Conservation (phyloP, 305 asterid genomes). For the Fraxinus angustifolia region DNA sequence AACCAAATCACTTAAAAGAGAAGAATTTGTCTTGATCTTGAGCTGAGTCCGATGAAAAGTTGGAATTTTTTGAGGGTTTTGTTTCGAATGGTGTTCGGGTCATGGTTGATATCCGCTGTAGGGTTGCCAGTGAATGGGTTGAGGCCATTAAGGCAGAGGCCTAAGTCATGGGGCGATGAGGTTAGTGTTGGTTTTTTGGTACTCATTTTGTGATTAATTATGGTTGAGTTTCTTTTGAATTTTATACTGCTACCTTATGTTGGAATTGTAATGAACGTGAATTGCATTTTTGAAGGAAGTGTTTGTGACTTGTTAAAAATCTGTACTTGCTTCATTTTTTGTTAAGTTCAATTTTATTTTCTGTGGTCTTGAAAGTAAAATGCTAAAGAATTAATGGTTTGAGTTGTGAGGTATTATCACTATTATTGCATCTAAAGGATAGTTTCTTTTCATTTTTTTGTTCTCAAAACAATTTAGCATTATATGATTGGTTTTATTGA, state of each 20-base stretch:
- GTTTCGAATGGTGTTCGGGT: conserved; percentile 40
- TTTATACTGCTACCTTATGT: conserved; percentile 16
- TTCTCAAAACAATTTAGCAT: background rate
- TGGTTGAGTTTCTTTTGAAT: background rate
- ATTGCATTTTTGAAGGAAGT: conserved; percentile 4
- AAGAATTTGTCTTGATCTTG: conserved; percentile 44
- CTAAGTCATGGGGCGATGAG: conserved; percentile 91
- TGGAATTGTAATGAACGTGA: background rate
- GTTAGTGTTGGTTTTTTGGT: conserved; percentile 39
- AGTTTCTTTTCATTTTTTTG: background rate
- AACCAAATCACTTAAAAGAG: conserved; percentile 33
- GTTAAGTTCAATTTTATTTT: background rate
- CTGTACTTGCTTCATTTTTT: conserved; percentile 9
- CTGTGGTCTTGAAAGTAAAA: conserved; percentile 7
- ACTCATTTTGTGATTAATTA: background rate
- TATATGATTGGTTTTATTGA: background rate
- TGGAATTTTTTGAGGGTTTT: conserved; percentile 32
- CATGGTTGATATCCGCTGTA: conserved; percentile 40
- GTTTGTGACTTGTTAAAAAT: conserved; percentile 1
- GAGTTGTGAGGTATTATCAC: conserved; percentile 12
- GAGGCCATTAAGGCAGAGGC: conserved; percentile 79
- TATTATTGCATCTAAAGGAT: background rate
- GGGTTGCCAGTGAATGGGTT: conserved; percentile 51
- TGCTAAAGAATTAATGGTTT: background rate
- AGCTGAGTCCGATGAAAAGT: conserved; percentile 48